Evolutionary conservation across 169 alveolate genomes (phyloP), one percentile per base, ranked within the genome.

Genomic region (Plasmodium knowlesi): DNA sequence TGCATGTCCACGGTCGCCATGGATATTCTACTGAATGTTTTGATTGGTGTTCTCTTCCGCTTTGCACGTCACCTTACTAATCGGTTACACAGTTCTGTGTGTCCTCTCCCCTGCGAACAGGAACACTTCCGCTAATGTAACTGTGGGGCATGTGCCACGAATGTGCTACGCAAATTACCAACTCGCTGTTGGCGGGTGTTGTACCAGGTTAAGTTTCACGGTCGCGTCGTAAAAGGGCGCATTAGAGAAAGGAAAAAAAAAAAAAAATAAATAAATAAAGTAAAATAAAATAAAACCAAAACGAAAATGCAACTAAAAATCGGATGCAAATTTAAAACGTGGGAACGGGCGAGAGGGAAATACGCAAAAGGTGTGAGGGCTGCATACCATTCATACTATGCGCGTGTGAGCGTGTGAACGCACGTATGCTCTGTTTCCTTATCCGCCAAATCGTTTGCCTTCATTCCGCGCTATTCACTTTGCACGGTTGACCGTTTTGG

Each of bases 1-100:
- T 89, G 91, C 79, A 89, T 79, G 70, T 89, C 94, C 73, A 89
- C 94, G 46, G 94, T 83, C 14, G 94, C 94, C 94, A 89, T 83
- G 37, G 61, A 16, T 1, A 1, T 6, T 10, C 5, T 25, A 2
- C 4, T 28, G 39, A 67, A 14, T 19, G 37, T 0, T 19, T 5
- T 72, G 46, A 41, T 5, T 41, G 12, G 53, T 2, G 9, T n/a
- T n/a, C n/a, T n/a, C n/a, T n/a, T n/a, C n/a, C n/a, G n/a, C n/a
- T n/a, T n/a, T n/a, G n/a, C n/a, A n/a, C n/a, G n/a, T n/a, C n/a
- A n/a, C n/a, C n/a, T n/a, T n/a, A n/a, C n/a, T n/a, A n/a, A n/a
- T n/a, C n/a, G n/a, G n/a, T n/a, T n/a, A n/a, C n/a, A n/a, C n/a
- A n/a, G n/a, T n/a, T n/a, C n/a, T n/a, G n/a, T n/a, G n/a, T n/a